A percentile compares a stretch with the other conserved stretches of the same genome.
phyloP scores from a whole-genome alignment of 73 alveolate genomes.

The Paraurostyla sp. region DNA sequence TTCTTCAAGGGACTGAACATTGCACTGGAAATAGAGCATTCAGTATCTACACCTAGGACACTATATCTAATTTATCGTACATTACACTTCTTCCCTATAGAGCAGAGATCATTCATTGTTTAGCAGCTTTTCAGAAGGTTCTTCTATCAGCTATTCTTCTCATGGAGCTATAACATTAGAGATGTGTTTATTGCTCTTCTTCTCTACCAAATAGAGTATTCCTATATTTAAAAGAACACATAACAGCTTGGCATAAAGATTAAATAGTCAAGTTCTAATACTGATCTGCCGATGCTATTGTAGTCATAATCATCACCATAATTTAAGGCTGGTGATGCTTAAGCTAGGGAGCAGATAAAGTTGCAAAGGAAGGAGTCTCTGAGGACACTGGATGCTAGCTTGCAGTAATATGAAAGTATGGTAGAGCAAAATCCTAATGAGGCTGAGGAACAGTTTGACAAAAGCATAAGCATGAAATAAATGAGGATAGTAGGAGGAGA shows the following conservation, averaged over 20 bases:
- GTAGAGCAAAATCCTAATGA: constrained; percentile 24
- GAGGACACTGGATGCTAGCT: background rate
- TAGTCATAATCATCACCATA: too few relatives aligned
- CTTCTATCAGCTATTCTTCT: constrained; percentile 56
- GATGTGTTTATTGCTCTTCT: constrained; percentile 24
- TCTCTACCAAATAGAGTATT: constrained; percentile 35
- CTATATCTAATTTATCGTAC: constrained; percentile 75
- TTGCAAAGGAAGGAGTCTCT: background rate
- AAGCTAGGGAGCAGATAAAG: background rate
- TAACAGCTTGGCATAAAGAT: background rate
- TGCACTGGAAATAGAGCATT: constrained; percentile 81
- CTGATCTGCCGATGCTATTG: too few relatives aligned
- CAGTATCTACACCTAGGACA: constrained; percentile 76
- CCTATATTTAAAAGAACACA: background rate
- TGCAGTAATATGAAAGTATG: background rate
- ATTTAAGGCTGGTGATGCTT: background rate
- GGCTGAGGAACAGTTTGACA: constrained; percentile 12
- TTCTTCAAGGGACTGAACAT: constrained; percentile 78
- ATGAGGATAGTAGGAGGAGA: background rate
- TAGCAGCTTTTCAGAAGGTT: background rate
- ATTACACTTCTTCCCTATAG: constrained; percentile 69
- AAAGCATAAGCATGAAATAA: background rate
- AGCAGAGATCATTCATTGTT: constrained; percentile 18
- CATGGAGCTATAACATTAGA: constrained; percentile 65
- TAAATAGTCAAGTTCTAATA: too few relatives aligned